Base-by-base conservation (phyloP, 257 asterid species). In the Fraxinus americana region DNA sequence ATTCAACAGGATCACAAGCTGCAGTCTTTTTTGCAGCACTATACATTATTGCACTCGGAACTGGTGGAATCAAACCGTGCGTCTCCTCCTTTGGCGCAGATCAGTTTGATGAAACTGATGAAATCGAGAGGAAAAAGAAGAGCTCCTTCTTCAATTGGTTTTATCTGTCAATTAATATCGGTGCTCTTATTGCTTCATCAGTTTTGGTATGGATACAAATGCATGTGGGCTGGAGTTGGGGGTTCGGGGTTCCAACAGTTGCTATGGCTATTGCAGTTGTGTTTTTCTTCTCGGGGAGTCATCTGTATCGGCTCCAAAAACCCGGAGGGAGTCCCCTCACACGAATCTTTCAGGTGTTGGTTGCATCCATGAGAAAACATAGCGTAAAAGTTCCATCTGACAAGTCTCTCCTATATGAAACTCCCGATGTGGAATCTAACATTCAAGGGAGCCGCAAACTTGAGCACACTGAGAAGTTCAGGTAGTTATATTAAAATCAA, bases 21-120 rank as follows among this genome's bases (percentile, higher is more conserved):
- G 87, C 89, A 0, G 61, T 79, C 2, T 61, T 67, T 82, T 94
- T 88, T 73, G 13, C 80, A 10, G 89, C 98, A 0, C 63, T 94
- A 5, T 94, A 94, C 89, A 48, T 92, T 75, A 90, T 92, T 12
- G 98, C 98, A 0, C 85, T 94, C 0, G 99, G 97, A 17, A 94
- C 99, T 0, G 99, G 98, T 7, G 99, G 99, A 6, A 94, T 94
- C 88, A 94, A 92, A 65, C 99, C 99, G 0, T 94, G 99, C 3
- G 97, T 94, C 68, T 92, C 98, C 67, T 86, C 99, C 23, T 94
- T 91, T 16, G 99, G 97, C 1, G 98, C 99, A 0, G 98, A 94
- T 76, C 99, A 94, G 48, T 94, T 94, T 68, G 99, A 94, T 71
- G 97, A 91, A 0, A 89, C 76, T 25, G 96, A 91, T 59, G 92